Percentiles rank a stretch among this genome's conserved stretches.
Evolutionary conservation across 345 rosid species (phyloP).

Genomic region (Eucalyptus erythrocorys): DNA sequence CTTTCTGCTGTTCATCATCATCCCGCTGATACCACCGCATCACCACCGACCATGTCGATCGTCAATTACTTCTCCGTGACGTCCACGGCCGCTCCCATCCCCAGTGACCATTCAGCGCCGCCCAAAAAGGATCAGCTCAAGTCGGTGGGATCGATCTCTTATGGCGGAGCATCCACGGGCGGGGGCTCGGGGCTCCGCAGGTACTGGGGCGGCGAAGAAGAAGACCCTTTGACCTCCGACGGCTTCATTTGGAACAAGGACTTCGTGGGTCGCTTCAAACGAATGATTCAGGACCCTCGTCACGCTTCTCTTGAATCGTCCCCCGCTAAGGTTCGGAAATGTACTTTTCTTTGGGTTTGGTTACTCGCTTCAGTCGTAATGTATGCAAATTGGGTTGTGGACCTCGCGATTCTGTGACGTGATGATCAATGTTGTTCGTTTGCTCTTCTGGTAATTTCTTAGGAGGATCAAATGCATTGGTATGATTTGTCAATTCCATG

Average conservation of each 20-base stretch:
- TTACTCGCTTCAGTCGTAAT: background rate
- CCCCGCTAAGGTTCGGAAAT: background rate
- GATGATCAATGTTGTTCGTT: background rate
- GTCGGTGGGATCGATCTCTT: slow-evolving; percentile 84
- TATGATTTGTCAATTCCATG: background rate
- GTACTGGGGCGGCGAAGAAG: slow-evolving; percentile 79
- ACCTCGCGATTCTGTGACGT: background rate
- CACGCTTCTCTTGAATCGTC: background rate
- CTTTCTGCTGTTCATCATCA: background rate
- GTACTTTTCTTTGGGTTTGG: background rate
- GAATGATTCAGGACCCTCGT: slow-evolving; percentile 25
- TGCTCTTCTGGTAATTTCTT: background rate
- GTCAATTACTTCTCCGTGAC: slow-evolving; percentile 45
- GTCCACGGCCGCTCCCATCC: slow-evolving; percentile 33
- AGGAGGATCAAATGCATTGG: background rate
- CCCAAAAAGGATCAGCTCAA: slow-evolving; percentile 44
- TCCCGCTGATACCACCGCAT: background rate
- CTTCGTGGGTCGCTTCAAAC: slow-evolving; percentile 69
- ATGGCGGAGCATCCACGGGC: slow-evolving; percentile 76
- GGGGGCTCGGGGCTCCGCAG: slow-evolving; percentile 56
- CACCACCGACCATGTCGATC: slow-evolving; percentile 26
- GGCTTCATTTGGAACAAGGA: slow-evolving; percentile 90
- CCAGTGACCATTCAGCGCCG: slow-evolving; percentile 26
- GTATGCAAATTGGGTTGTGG: background rate
- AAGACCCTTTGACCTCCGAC: slow-evolving; percentile 79